phyloP scores from a whole-genome alignment of 371 early-diverging fungal species.

The Lichtheimia ornata region DNA sequence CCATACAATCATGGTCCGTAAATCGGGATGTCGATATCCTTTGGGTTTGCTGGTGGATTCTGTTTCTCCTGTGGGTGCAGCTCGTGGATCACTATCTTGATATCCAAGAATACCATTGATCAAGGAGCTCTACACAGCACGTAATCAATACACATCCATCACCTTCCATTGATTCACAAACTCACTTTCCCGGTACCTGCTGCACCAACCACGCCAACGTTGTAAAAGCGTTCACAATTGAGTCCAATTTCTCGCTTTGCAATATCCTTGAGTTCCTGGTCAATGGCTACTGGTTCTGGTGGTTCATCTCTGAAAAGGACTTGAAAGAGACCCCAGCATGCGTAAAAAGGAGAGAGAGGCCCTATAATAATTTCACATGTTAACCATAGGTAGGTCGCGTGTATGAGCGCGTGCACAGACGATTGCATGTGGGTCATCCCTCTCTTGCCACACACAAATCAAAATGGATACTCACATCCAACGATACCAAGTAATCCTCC shows the following conservation, averaged over 20 bases:
- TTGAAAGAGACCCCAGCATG: constrained; percentile 41
- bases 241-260: constrained; percentile 36
- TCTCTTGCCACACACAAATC: background rate
- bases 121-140: constrained; percentile 36
- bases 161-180: constrained; percentile 7
- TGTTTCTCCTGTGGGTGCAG: constrained; percentile 43
- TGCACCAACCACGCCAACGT: constrained; percentile 43
- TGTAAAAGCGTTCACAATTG: constrained; percentile 42
- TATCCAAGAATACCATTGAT: constrained; percentile 50
- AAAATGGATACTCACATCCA: constrained; percentile 36
- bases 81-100: constrained; percentile 30
- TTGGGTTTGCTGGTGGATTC: constrained; percentile 39
- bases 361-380: constrained; percentile 22
- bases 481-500: constrained; percentile 49
- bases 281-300: constrained; percentile 26
- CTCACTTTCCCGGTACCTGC: constrained; percentile 51
- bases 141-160: background rate
- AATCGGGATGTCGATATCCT: constrained; percentile 46
- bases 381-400: background rate
- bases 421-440: background rate
- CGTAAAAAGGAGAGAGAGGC: constrained; percentile 51
- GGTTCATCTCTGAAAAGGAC: constrained; percentile 45
- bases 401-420: too few species aligned
- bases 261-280: constrained; percentile 25
- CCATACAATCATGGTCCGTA: constrained; percentile 46